Evolutionary conservation across 768 basidiomycete genomes (phyloP), one percentile per base, ranked within the genome.

Genomic region (Nidularia pulvinata): DNA sequence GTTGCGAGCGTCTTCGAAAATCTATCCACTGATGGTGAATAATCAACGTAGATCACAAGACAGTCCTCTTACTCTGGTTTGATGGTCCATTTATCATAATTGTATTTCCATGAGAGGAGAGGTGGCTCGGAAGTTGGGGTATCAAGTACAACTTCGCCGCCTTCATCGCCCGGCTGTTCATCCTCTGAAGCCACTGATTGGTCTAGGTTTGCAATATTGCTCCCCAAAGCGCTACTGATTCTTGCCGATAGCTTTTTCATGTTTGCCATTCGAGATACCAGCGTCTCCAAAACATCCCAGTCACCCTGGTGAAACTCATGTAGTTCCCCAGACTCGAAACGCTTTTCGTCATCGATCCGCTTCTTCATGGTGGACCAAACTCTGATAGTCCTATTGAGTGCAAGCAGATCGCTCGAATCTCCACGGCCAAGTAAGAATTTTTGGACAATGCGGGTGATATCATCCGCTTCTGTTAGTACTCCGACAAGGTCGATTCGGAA

Each of bases 401-500:
- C 72, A 9, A 83, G 65, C 30, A 95, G 75, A 61, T 94, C 93
- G 48, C 66, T 75, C 16, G 80, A 66, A 52, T 83, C 82, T 30
- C 89, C 91, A 51, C 85, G 81, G 1, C 87, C 81, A 10, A 90
- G 75, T 2, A 86, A 66, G 59, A 95, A 88, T 55, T 81, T 84
- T 60, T 95, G 93, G 13, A 91, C 81, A 45, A 92, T 82, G 10
- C 93, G 88, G 10, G 80, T 78, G 3, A 81, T 77, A 63, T 95
- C 93, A 60, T 88, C 90, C 1, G 83, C 69, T 46, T 81, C 74
- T 25, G 74, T 73, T 46, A 95, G 67, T 22, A 76, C 63, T 44
- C 75, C 77, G 13, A 76, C 65, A 14, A 94, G 69, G 60, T 93
- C 91, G 35, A 79, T 73, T 42, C 84, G 81, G 42, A 93, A 77